phyloP scores from a whole-genome alignment of 306 rosid genomes.

The Vigna hirtella region DNA sequence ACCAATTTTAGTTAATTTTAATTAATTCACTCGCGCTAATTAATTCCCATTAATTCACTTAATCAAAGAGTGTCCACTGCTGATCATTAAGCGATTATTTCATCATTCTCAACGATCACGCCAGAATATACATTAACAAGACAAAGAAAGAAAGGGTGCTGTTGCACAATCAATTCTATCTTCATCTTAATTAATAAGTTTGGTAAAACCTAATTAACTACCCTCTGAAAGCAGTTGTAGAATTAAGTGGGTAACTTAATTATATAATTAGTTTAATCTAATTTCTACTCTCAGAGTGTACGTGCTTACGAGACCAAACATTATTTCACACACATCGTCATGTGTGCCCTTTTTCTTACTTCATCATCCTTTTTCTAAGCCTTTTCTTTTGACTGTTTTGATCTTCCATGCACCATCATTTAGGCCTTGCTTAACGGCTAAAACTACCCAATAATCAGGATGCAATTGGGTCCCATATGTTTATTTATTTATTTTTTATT shows the following conservation, averaged over 20 bases:
- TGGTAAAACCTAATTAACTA: conserved; percentile 50
- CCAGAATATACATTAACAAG: conserved; percentile 24
- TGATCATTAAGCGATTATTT: not conserved
- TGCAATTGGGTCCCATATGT: conserved; percentile 61
- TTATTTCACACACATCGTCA: not conserved
- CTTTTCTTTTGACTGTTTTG: conserved; percentile 17
- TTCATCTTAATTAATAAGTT: conserved; percentile 38
- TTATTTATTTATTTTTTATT: too few relatives aligned
- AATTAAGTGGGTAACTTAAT: not conserved
- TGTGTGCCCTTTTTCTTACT: not conserved
- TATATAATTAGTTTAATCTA: not conserved
- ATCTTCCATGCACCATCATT: conserved; percentile 46
- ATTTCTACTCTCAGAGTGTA: conserved; percentile 2
- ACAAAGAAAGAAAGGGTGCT: conserved; percentile 28
- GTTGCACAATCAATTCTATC: conserved; percentile 24
- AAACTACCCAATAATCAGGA: conserved; percentile 70
- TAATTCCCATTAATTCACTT: not conserved
- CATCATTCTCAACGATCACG: not conserved
- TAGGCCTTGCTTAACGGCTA: conserved; percentile 73
- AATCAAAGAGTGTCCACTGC: conserved; percentile 8
- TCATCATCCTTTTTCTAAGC: not conserved
- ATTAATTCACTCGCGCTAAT: too few relatives aligned
- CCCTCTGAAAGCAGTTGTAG: conserved; percentile 38
- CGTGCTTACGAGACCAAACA: not conserved
- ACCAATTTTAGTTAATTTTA: not conserved